Base-by-base conservation (phyloP, 176 grass and related monocot genomes). In the Panicum miliaceum region DNA sequence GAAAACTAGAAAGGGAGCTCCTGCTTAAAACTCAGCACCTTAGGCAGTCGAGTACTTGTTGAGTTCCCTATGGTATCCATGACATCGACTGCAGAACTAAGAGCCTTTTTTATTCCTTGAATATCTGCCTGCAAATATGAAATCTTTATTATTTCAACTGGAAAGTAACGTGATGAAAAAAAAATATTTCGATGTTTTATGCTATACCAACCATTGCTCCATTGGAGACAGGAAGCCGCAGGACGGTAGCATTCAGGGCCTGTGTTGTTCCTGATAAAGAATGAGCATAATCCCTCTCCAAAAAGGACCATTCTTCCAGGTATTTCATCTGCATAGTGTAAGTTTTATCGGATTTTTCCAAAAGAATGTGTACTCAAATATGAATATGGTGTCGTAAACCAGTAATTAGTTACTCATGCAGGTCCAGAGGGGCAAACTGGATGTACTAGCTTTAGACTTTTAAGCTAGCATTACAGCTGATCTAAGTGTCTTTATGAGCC, bases 1-100 rank as follows among this genome's bases (percentile, higher is more conserved):
- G 2, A 75, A 9, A 64, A 25, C 2, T 37, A 68, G 57, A 5
- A 14, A 41, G 0, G 3, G 27, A 16, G 40, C 2, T 22, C 12
- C 0, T 36, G 37, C 57, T 4, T 3, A 53, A 7, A 36, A 51
- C 14, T 35, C 34, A 58, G 12, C 29, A 97, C 94, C 94, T 93
- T 93, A 47, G 73, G 77, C 1, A 97, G 34, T 61, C 81, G 73
- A 51, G 50, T 16, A 3, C 43, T 85, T 56, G 71, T 84, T 47
- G 91, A 91, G 40, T 52, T 91, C 77, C 84, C 76, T 64, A 97
- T 82, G 12, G 84, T 76, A 63, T 97, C 89, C 91, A 97, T 93
- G 25, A 82, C 84, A 66, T 97, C 91, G 22, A 97, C 69, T 18
- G 89, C 91, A 29, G 87, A 84, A 29, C 89, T 71, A 62, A 91